These are phyloP conservation scores for Suillus clintonianus DNA, from an alignment of 768 basidiomycete species.

Conservation along the genomic window DNA sequence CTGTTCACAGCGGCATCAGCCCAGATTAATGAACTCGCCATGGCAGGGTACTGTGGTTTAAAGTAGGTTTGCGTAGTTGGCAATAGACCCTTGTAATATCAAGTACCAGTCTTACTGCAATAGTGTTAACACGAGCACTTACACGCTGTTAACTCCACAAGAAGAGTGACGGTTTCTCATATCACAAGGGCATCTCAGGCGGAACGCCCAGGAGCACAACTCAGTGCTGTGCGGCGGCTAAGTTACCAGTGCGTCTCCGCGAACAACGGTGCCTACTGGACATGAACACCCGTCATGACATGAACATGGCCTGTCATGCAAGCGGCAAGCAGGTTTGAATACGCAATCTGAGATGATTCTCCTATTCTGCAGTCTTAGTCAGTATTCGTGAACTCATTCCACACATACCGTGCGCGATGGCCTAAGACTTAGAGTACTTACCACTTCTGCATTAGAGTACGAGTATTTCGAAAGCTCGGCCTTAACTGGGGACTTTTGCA, in stretches of 20 bases:
- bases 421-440: too few species aligned
- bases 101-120: neutral
- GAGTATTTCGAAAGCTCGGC: too few species aligned
- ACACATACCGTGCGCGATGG: too few species aligned
- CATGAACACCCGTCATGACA: neutral
- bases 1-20: neutral
- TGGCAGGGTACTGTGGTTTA: neutral
- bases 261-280: neutral
- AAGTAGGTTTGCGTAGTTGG: neutral
- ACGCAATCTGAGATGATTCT: neutral
- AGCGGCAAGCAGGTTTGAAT: neutral
- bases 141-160: neutral
- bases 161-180: neutral
- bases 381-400: neutral
- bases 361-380: neutral
- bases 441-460: too few species aligned
- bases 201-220: neutral
- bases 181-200: neutral
- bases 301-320: too few species aligned
- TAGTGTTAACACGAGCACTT: neutral
- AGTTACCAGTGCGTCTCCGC: neutral
- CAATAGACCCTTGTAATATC: neutral
- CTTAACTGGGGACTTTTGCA: too few species aligned
- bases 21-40: neutral
- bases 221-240: neutral